A percentile compares a stretch with the other conserved stretches of the same genome.
Conservation (phyloP, 1,284 basidiomycete genomes). For the Ceratobasidium sp. region DNA sequence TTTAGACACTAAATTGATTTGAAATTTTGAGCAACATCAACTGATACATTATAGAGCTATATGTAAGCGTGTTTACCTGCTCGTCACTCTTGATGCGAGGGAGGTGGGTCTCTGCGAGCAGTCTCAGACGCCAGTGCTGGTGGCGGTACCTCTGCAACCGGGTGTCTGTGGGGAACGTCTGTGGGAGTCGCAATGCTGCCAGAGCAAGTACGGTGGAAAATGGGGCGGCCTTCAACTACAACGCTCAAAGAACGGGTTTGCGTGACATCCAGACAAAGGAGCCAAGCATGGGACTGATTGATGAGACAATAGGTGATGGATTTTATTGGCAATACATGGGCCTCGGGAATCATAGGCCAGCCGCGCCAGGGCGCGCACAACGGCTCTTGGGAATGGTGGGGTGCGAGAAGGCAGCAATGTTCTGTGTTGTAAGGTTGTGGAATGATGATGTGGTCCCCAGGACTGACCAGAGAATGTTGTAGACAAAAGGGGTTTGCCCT, state of each 20-base stretch:
- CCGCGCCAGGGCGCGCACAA: too few species aligned
- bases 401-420: slow-evolving; percentile 41
- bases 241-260: slow-evolving; percentile 38
- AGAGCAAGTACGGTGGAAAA: slow-evolving; percentile 16
- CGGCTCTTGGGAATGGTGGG: slow-evolving; percentile 41
- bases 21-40: too few species aligned
- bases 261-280: slow-evolving; percentile 21
- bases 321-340: too few species aligned
- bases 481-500: slow-evolving; percentile 23
- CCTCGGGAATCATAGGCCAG: too few species aligned
- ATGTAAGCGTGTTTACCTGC: neutral
- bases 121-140: neutral
- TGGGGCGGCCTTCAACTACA: slow-evolving; percentile 12
- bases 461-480: slow-evolving; percentile 43
- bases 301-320: too few species aligned
- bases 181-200: slow-evolving; percentile 19
- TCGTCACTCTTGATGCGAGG: slow-evolving; percentile 4
- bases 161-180: neutral
- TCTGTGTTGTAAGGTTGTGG: slow-evolving; percentile 38
- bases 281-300: slow-evolving; percentile 1
- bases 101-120: neutral
- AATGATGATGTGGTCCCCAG: slow-evolving; percentile 33
- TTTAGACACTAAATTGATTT: too few species aligned
- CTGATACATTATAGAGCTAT: too few species aligned
- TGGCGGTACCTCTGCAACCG: neutral